Base-by-base conservation (phyloP, 2,329 filamentous ascomycete species). In the Amylocarpus encephaloides region DNA sequence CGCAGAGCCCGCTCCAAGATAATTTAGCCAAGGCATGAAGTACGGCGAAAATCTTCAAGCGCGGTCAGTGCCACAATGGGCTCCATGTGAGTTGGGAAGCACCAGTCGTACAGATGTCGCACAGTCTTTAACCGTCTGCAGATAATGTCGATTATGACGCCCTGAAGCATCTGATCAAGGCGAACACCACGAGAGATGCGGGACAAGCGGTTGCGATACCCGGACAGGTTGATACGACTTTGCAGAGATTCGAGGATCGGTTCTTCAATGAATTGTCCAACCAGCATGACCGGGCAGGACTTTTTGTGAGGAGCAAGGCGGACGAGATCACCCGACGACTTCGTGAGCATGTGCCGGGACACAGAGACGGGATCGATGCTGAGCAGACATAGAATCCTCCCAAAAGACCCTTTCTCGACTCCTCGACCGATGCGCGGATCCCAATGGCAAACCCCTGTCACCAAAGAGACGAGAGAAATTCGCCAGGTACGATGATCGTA, bases 91-190 rank as follows among this genome's bases (percentile, higher is more conserved):
- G 74, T 72, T 40, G 44, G 32, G 46, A 43, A 33, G 33, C 26
- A 33, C 43, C 34, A 4, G n/a, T 36, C 5, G 32, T 18, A 56
- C 11, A 11, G 26, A 11, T 54, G 29, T 36, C 49, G 51, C 42
- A 53, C 51, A 49, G 52, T 39, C 53, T 49, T 43, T 22, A 15
- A 19, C 12, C 33, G 35, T 22, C 52, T 56, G 32, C 66, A 88
- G 85, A 91, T 67, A 93, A 94, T 68, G 82, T 94, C 68, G 88
- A 93, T 68, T 94, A 94, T 74, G 88, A 92, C 67, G 86, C 86
- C 43, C 78, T 94, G 56, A 94, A 94, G 69, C 78, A 87, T 66
- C 77, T 88, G 62, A 92, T 94, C 73, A 93, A 92, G 67, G 78
- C 78, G 53, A 80, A 89, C 64, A 94, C 88, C 1, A 85, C 83